These are phyloP conservation scores for Hysterium pulicare DNA, from an alignment of 2,329 filamentous ascomycete species.

Conservation along the genomic window DNA sequence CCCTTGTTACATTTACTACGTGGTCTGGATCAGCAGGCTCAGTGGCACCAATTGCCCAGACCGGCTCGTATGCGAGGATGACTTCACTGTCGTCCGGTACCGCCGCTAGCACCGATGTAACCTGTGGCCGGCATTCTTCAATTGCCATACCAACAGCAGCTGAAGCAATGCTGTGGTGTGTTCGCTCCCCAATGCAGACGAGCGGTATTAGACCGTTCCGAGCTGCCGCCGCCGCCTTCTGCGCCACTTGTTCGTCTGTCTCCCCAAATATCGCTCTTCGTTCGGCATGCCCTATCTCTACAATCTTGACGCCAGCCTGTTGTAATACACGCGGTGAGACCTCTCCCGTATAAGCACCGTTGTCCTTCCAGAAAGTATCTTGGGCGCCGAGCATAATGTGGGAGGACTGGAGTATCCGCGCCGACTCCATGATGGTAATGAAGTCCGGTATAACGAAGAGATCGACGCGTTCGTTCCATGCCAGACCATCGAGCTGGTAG, in stretches of 20 bases:
- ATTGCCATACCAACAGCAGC: conserved; percentile 58
- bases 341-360: conserved; percentile 74
- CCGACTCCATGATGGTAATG: conserved; percentile 59
- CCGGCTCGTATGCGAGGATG: conserved; percentile 80
- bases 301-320: conserved; percentile 66
- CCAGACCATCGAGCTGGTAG: conserved; percentile 49
- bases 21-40: conserved; percentile 70
- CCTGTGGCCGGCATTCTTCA: conserved; percentile 63
- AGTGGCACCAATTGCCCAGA: conserved; percentile 80
- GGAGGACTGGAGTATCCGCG: conserved; percentile 48
- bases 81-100: conserved; percentile 64
- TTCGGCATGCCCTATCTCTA: conserved; percentile 81
- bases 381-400: conserved; percentile 69
- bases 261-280: conserved; percentile 69
- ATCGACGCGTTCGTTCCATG: conserved; percentile 56
- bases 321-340: conserved; percentile 66
- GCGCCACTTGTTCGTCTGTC: conserved; percentile 64
- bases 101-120: conserved; percentile 60
- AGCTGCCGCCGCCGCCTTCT: conserved; percentile 66
- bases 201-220: conserved; percentile 71
- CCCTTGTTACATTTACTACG: conserved; percentile 66
- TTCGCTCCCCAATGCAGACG: conserved; percentile 75
- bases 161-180: conserved; percentile 42
- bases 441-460: conserved; percentile 79
- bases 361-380: conserved; percentile 67